These are phyloP conservation scores for Ceratocystis cubensis DNA, from an alignment of 2,329 filamentous ascomycete genomes.

Conservation along the genomic window DNA sequence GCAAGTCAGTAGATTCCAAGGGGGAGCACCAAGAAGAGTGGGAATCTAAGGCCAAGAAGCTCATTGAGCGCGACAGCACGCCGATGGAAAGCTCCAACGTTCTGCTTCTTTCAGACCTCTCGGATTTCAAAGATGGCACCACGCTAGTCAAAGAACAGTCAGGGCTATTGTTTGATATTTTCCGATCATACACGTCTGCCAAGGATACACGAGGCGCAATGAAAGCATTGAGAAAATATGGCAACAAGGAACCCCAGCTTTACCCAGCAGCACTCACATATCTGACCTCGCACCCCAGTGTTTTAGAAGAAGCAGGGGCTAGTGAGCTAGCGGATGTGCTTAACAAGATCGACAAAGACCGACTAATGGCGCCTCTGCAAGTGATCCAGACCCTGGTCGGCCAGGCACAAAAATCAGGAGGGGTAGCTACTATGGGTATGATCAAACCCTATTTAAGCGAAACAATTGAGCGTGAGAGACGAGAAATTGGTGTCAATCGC, in stretches of 20 bases:
- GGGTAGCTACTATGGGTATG: constrained; percentile 93
- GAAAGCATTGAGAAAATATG: constrained; percentile 81
- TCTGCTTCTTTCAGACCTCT: constrained; percentile 79
- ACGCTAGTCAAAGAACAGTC: constrained; percentile 89
- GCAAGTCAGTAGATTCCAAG: constrained; percentile 68
- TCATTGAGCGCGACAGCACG: constrained; percentile 69
- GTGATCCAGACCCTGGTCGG: constrained; percentile 83
- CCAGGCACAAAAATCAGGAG: constrained; percentile 32
- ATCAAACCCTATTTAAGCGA: constrained; percentile 83
- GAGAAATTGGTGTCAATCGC: constrained; percentile 70
- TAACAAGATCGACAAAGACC: constrained; percentile 75
- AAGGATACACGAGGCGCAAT: constrained; percentile 87
- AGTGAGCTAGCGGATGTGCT: constrained; percentile 73
- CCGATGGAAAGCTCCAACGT: constrained; percentile 93
- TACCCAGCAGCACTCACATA: constrained; percentile 89
- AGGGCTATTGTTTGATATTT: constrained; percentile 85
- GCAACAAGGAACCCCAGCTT: constrained; percentile 75
- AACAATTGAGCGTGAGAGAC: constrained; percentile 77
- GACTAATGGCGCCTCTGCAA: constrained; percentile 88
- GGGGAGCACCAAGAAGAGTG: constrained; percentile 61
- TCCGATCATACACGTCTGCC: constrained; percentile 85
- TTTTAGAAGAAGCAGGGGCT: constrained; percentile 71
- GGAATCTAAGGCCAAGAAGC: constrained; percentile 79
- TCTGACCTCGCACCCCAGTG: constrained; percentile 70
- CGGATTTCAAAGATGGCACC: constrained; percentile 79